Base-by-base conservation (phyloP, 2,329 filamentous ascomycete genomes). In the Pseudocercospora macadamiae region DNA sequence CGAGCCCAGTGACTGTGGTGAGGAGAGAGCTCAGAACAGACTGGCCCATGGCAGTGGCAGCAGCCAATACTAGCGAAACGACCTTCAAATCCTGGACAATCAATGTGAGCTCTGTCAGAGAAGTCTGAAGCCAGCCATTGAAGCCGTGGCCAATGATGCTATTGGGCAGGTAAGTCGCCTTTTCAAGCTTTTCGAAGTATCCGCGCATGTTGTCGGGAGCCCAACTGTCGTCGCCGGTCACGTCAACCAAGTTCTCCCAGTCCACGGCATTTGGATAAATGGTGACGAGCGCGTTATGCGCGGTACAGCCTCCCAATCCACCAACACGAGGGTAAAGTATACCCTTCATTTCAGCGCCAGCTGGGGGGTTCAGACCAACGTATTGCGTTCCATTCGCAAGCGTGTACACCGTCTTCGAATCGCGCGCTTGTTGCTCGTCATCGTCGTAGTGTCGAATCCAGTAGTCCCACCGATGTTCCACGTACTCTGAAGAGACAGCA, bases 171-270 rank as follows among this genome's bases (percentile, higher is more conserved):
- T 63, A 65, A 7, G 82, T 82, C 55, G 79, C 75, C 32, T 62
- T 59, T 70, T 88, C 84, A 51, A 87, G 66, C 61, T 76, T 77
- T 44, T 74, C 66, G 54, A 83, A 85, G 72, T 86, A 83, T 56
- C 79, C 73, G 60, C 83, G 76, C 84, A 88, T 87, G 59, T 83
- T 84, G 1, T 74, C 72, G 0, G 84, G 74, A 0, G 75, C 73
- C 86, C 86, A 89, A 0, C 82, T 83, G 1, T 71, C 64, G 65
- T 89, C 86, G 3, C 85, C 85, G 2, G 86, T 89, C 25, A 87
- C 66, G 10, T 73, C 71, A 3, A 80, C 80, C 55, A 89, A 82
- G 65, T 82, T 73, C 45, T 85, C 76, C 73, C 83, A 89, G 70
- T 89, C 86, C 25, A 79, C 81, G 47, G 82, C 77, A 57, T 84